Evolutionary conservation across 192 early-diverging fungal species (phyloP), one percentile per base, ranked within the genome.

Genomic region (Entomortierella parvispora): DNA sequence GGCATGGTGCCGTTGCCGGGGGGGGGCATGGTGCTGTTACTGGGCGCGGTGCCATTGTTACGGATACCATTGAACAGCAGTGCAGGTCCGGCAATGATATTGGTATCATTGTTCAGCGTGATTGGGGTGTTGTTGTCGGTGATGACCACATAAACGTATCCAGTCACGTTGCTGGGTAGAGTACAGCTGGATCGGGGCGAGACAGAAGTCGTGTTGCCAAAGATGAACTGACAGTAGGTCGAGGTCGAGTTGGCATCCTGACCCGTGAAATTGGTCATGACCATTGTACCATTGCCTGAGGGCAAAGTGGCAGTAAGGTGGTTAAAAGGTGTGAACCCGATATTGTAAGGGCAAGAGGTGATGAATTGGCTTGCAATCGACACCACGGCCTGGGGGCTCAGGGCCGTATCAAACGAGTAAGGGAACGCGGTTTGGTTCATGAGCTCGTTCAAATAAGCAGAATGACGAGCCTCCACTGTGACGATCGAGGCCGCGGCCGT

Each of bases 221-320:
- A 74, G 23, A 74, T 29, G 62, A 74, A 74, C 50, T 74, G 70
- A 29, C 70, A 74, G 18, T 15, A 74, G 32, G 62, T 65, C n/a
- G 33, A 45, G 31, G 58, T 57, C n/a, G 17, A 4, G 42, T 47
- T 54, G 37, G 9, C 0, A 17, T 15, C 54, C 14, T 40, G 7
- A 18, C 63, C 62, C 5, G 4, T 1, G 46, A 60, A 65, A 5
- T 22, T 48, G 10, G 61, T 71, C 15, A 8, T 31, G 20, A 64
- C 60, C 47, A 17, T 64, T 34, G 42, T 42, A 15, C 37, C 43
- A 49, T 54, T 53, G 12, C 40, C 22, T 6, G 42, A 12, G 20
- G 62, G 63, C 33, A 74, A 7, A 8, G 28, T 54, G 23, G 57
- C 70, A 2, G 15, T 74, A 56, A 74, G 29, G 31, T 58, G 62